These are phyloP conservation scores for Nepenthes alata DNA, from an alignment of 179 eudicot species.

Conservation along the genomic window DNA sequence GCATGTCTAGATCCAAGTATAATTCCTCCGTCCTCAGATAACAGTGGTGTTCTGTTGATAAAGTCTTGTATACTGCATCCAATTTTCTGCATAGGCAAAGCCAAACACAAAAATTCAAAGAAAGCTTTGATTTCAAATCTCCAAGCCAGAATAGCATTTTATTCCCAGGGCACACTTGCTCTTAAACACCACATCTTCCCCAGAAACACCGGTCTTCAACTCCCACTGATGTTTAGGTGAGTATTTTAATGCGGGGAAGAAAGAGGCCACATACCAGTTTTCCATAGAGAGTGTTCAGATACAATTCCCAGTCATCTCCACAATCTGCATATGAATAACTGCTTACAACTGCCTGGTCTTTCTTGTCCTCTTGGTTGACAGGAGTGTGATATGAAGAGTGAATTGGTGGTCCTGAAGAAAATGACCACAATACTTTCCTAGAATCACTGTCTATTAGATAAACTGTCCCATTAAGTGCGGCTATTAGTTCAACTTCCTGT, in stretches of 20 bases:
- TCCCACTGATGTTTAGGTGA: not conserved
- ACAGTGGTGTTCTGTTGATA: conserved; percentile 49
- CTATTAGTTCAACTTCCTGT: conserved; percentile 27
- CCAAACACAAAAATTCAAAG: no score
- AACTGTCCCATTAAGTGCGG: conserved; percentile 72
- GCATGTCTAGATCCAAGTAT: conserved; percentile 72
- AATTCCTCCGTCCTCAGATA: conserved; percentile 66
- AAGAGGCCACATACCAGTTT: conserved; percentile 37
- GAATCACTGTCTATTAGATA: conserved; percentile 48
- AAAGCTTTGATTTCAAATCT: no score
- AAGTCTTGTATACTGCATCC: conserved; percentile 42
- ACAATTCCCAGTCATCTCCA: conserved; percentile 72
- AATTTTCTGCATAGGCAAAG: conserved; percentile 37
- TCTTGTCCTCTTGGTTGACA: conserved; percentile 23
- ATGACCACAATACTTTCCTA: conserved; percentile 61
- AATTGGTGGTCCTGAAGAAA: conserved; percentile 58
- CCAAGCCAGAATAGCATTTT: no score
- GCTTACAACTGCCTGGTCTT: conserved; percentile 26
- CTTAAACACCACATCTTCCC: no score
- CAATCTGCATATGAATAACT: conserved; percentile 53
- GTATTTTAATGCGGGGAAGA: not conserved
- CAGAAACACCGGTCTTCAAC: no score
- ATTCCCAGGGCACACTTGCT: no score
- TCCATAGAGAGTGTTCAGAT: conserved; percentile 37
- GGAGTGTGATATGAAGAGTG: conserved; percentile 59